phyloP scores from a whole-genome alignment of 2,329 filamentous ascomycete species.

The Botrytis tulipae region DNA sequence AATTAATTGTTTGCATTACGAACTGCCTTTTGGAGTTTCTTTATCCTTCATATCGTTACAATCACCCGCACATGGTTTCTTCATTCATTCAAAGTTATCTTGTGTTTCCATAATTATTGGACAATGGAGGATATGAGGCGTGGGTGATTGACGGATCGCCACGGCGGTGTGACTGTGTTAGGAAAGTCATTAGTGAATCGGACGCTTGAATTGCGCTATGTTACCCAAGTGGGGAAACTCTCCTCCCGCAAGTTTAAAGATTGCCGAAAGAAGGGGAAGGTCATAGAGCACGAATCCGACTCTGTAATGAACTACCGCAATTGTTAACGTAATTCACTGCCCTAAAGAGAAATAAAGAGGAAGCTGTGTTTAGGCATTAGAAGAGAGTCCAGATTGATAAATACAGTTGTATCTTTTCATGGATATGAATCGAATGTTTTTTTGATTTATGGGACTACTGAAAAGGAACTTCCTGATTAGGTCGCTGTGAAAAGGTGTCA shows the following conservation, averaged over 20 bases:
- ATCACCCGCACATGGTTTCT: background rate
- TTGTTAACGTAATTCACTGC: background rate
- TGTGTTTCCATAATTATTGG: slow-evolving; percentile 1
- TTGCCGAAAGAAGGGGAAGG: slow-evolving; percentile 8
- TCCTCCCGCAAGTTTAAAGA: slow-evolving; percentile 8
- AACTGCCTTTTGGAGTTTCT: slow-evolving; percentile 14
- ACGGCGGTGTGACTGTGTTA: slow-evolving; percentile 10
- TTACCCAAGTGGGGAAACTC: background rate
- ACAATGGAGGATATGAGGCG: background rate
- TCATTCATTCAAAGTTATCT: slow-evolving; percentile 20
- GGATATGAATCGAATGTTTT: background rate
- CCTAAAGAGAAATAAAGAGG: background rate
- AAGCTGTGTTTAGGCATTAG: background rate
- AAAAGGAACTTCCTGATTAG: slow-evolving; percentile 14
- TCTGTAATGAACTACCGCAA: background rate
- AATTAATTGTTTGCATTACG: background rate
- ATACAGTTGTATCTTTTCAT: background rate
- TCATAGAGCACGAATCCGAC: background rate
- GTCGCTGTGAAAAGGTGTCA: background rate
- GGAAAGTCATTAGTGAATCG: slow-evolving; percentile 17
- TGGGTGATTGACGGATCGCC: slow-evolving; percentile 12
- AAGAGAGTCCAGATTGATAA: background rate
- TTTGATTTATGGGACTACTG: background rate
- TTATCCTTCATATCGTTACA: slow-evolving; percentile 3
- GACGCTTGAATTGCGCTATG: slow-evolving; percentile 1